Conservation (phyloP, 2,329 filamentous ascomycete genomes). For the Trichoderma atroviride region DNA sequence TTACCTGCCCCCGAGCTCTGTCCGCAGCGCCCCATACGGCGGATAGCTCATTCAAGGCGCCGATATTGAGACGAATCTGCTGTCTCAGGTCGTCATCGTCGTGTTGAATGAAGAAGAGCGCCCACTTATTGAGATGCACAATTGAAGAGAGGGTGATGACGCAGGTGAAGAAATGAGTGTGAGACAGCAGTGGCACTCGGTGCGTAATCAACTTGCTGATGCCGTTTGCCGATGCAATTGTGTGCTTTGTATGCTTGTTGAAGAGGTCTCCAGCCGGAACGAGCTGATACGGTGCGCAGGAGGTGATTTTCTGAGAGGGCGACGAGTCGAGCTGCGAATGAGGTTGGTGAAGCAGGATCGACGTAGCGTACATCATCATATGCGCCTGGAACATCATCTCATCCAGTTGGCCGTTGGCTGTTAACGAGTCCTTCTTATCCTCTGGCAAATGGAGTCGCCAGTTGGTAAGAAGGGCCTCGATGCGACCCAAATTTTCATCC, state of each 20-base stretch:
- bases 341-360: slow-evolving; percentile 78
- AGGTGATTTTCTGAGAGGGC: slow-evolving; percentile 60
- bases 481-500: slow-evolving; percentile 54
- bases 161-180: slow-evolving; percentile 84
- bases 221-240: slow-evolving; percentile 75
- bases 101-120: slow-evolving; percentile 60
- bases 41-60: slow-evolving; percentile 69
- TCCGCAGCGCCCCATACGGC: slow-evolving; percentile 73
- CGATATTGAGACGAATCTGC: slow-evolving; percentile 77
- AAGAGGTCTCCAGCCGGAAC: slow-evolving; percentile 54
- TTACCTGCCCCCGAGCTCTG: slow-evolving; percentile 71
- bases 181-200: slow-evolving; percentile 69
- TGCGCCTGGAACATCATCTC: slow-evolving; percentile 91
- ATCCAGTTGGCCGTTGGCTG: slow-evolving; percentile 72
- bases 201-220: slow-evolving; percentile 76
- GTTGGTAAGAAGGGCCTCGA: slow-evolving; percentile 63
- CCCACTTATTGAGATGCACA: slow-evolving; percentile 81
- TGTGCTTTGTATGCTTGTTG: slow-evolving; percentile 76
- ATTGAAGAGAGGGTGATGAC: slow-evolving; percentile 77
- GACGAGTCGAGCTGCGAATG: slow-evolving; percentile 73
- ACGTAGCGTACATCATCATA: slow-evolving; percentile 70
- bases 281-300: slow-evolving; percentile 64
- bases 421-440: slow-evolving; percentile 69
- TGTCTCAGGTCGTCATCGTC: slow-evolving; percentile 71
- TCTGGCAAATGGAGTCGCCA: slow-evolving; percentile 80